Conservation (phyloP, 2,329 filamentous ascomycete species). For the Magnaporthiopsis incrustans region DNA sequence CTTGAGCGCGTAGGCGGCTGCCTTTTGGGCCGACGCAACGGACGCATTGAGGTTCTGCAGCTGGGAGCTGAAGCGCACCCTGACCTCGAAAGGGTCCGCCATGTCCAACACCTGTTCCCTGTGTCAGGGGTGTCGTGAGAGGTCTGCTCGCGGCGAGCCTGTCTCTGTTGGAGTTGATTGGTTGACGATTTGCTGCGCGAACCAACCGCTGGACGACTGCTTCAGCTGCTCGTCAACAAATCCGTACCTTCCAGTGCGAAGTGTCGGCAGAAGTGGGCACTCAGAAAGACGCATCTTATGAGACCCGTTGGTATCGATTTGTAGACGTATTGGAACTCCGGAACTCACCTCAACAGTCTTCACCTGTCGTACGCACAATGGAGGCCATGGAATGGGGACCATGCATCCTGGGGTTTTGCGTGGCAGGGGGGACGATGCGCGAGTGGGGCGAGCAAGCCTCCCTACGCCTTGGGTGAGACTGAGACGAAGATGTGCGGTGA, state of each 20-base stretch:
- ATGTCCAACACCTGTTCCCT: constrained; percentile 24
- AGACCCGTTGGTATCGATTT: no score
- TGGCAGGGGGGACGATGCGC: not conserved
- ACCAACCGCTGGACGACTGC: not conserved
- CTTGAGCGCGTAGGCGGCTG: constrained; percentile 89
- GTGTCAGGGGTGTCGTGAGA: not conserved
- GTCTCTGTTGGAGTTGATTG: not conserved
- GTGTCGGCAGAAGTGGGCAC: not conserved
- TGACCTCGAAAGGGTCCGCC: constrained; percentile 91
- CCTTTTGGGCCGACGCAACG: constrained; percentile 81
- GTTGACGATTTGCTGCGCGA: not conserved
- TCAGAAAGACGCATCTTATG: no score
- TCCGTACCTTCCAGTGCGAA: not conserved
- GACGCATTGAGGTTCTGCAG: constrained; percentile 88
- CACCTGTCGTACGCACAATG: not conserved
- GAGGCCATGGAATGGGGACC: not conserved
- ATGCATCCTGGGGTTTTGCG: not conserved
- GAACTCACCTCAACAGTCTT: not conserved
- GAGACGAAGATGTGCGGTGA: not conserved
- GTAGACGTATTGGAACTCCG: not conserved
- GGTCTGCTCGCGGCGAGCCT: not conserved
- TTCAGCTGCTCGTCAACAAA: not conserved
- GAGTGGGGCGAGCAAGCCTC: not conserved
- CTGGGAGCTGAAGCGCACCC: constrained; percentile 89
- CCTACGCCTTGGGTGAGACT: not conserved